A percentile compares a stretch with the other conserved stretches of the same genome.
Conservation (phyloP, 1,139 yeast species). For the Pichia sp. region DNA sequence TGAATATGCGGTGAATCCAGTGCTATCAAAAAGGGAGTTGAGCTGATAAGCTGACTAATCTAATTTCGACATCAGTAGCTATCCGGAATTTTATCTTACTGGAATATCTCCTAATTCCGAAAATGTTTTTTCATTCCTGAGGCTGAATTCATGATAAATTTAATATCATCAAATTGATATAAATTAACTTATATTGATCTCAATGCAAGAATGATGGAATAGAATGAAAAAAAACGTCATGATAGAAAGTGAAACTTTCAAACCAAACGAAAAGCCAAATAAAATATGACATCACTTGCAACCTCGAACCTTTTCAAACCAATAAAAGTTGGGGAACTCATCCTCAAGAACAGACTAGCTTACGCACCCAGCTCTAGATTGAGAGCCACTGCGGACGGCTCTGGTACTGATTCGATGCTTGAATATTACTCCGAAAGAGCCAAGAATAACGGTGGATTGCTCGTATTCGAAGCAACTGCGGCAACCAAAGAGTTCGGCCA, state of each 20-base stretch:
- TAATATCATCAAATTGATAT: too few species aligned
- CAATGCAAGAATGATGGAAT: too few species aligned
- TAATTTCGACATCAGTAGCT: too few species aligned
- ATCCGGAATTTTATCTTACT: too few species aligned
- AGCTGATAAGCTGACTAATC: too few species aligned
- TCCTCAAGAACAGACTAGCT: conserved; percentile 40
- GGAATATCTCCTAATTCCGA: too few species aligned
- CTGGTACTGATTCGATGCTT: conserved; percentile 44
- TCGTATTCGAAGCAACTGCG: conserved; percentile 50
- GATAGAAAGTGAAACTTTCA: neutral
- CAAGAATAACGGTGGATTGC: conserved; percentile 49
- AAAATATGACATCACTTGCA: conserved; percentile 24
- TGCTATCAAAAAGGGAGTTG: too few species aligned
- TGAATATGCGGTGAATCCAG: too few species aligned
- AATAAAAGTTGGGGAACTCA: conserved; percentile 43
- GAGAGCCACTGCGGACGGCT: conserved; percentile 39
- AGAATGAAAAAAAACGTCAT: too few species aligned
- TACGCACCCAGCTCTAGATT: conserved; percentile 54
- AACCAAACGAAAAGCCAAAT: neutral
- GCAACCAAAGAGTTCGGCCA: conserved; percentile 44
- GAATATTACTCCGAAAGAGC: conserved; percentile 55
- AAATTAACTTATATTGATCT: too few species aligned
- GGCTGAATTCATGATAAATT: too few species aligned
- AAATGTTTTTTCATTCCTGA: too few species aligned
- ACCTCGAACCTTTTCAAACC: conserved; percentile 46